A percentile compares a stretch with the other conserved stretches of the same genome.
phyloP scores from a whole-genome alignment of 495 filamentous ascomycete genomes.

The Penicillium lividum region DNA sequence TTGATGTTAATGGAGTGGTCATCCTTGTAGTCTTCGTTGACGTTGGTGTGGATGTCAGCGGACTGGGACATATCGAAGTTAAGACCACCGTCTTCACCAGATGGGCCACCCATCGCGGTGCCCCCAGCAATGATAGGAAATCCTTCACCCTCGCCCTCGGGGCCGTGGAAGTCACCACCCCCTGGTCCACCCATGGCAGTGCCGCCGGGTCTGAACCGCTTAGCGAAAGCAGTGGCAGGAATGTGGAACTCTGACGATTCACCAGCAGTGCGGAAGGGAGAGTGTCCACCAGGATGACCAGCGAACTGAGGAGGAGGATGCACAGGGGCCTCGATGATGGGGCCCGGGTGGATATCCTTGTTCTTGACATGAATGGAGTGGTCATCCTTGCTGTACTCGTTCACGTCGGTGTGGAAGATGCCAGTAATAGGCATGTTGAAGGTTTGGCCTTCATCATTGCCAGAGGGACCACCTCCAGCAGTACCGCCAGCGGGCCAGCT shows the following conservation, averaged over 20 bases:
- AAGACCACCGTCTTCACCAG: conserved; percentile 23
- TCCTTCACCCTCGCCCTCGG: not conserved
- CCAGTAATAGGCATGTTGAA: conserved; percentile 15
- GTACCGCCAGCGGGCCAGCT: conserved; percentile 19
- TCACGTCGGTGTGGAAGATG: conserved; percentile 25
- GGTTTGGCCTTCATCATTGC: conserved; percentile 19
- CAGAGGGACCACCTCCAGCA: conserved; percentile 26
- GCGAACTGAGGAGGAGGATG: not conserved
- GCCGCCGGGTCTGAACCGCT: conserved; percentile 22
- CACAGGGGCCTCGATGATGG: not conserved
- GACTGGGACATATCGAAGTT: conserved; percentile 17
- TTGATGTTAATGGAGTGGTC: conserved; percentile 26
- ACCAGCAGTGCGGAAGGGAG: not conserved
- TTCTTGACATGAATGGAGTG: conserved; percentile 30
- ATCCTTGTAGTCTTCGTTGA: conserved; percentile 25
- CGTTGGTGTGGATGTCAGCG: conserved; percentile 16
- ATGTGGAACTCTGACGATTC: conserved; percentile 15
- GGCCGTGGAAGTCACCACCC: conserved; percentile 20
- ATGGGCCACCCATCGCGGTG: conserved; percentile 26
- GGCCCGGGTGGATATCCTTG: conserved; percentile 20
- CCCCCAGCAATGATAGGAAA: conserved; percentile 13
- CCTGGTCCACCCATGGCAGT: conserved; percentile 28
- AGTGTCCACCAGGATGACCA: conserved; percentile 12
- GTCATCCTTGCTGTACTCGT: conserved; percentile 32
- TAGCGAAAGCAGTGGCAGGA: conserved; percentile 10